Percentiles rank a stretch among this genome's conserved stretches.
These are phyloP conservation scores for Verticillium isaacii DNA, from an alignment of 2,329 filamentous ascomycete species.

Conservation along the genomic window DNA sequence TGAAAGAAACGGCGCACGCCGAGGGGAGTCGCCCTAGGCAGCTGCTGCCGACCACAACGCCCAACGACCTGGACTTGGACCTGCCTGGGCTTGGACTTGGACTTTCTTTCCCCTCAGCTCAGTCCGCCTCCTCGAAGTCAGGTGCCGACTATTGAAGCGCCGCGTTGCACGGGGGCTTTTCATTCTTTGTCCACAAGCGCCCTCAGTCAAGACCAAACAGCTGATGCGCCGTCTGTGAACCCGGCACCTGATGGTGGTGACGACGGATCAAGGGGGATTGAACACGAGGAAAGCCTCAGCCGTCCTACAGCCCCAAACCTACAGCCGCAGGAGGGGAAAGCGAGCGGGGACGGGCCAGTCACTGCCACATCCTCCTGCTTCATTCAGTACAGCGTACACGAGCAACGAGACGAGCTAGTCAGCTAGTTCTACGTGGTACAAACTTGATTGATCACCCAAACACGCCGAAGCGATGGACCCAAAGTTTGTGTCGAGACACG, in stretches of 20 bases:
- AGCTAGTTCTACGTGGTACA: neutral
- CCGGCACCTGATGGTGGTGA: neutral
- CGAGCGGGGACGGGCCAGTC: too few species aligned
- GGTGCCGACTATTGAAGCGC: neutral
- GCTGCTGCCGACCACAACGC: neutral
- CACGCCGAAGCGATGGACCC: neutral
- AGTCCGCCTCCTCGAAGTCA: neutral
- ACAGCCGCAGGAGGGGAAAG: too few species aligned
- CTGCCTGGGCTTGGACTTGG: neutral
- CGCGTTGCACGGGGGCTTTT: neutral
- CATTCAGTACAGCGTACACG: neutral
- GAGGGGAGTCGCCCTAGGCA: neutral
- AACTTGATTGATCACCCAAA: neutral
- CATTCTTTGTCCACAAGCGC: neutral
- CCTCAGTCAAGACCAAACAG: neutral
- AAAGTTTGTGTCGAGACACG: neutral
- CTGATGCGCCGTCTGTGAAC: neutral
- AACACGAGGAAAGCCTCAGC: neutral
- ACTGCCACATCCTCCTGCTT: neutral
- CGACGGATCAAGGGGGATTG: neutral
- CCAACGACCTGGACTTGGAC: neutral
- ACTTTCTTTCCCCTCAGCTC: neutral
- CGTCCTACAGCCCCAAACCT: neutral
- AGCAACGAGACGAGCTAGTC: neutral
- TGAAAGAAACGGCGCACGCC: neutral